These are phyloP conservation scores for baker's yeast (Saccharomyces cerevisiae) DNA, from an alignment of 805 yeast species.

Conservation along the genomic window DNA sequence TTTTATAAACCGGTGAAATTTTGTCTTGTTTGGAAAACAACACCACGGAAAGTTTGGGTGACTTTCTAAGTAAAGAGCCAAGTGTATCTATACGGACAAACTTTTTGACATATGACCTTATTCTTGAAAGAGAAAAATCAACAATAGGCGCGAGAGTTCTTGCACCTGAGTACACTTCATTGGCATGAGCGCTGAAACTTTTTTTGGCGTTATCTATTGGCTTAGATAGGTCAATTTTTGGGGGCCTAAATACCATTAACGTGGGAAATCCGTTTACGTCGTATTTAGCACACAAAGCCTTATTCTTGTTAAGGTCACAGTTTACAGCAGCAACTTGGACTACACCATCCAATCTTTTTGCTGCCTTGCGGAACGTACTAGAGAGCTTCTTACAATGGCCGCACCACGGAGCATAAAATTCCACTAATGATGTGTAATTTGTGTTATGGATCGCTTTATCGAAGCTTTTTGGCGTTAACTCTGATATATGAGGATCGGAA, in stretches of 20 bases:
- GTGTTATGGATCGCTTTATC: conserved; percentile 57
- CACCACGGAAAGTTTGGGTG: conserved; percentile 35
- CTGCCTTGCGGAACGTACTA: conserved; percentile 57
- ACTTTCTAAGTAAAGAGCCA: conserved; percentile 16
- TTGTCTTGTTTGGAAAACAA: conserved; percentile 44
- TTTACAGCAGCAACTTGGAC: conserved; percentile 74
- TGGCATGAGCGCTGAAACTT: conserved; percentile 34
- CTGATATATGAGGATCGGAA: conserved; percentile 38
- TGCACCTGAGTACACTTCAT: conserved; percentile 54
- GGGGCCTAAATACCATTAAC: conserved; percentile 72
- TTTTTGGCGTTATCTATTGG: conserved; percentile 11
- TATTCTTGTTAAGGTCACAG: conserved; percentile 67
- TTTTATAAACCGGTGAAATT: conserved; percentile 49
- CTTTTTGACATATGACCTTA: conserved; percentile 59
- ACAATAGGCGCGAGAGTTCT: conserved; percentile 48
- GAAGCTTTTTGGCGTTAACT: conserved; percentile 50
- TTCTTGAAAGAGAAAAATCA: conserved; percentile 46
- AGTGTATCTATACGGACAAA: conserved; percentile 33
- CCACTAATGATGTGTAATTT: conserved; percentile 74
- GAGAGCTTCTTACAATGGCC: conserved; percentile 78
- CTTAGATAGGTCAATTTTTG: conserved; percentile 39
- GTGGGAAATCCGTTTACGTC: conserved; percentile 79
- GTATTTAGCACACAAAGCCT: conserved; percentile 58
- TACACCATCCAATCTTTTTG: conserved; percentile 45
- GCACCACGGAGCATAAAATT: conserved; percentile 97